Evolutionary conservation across 352 stramenopile species (phyloP).

Genomic region (Phytophthora colocasiae): DNA sequence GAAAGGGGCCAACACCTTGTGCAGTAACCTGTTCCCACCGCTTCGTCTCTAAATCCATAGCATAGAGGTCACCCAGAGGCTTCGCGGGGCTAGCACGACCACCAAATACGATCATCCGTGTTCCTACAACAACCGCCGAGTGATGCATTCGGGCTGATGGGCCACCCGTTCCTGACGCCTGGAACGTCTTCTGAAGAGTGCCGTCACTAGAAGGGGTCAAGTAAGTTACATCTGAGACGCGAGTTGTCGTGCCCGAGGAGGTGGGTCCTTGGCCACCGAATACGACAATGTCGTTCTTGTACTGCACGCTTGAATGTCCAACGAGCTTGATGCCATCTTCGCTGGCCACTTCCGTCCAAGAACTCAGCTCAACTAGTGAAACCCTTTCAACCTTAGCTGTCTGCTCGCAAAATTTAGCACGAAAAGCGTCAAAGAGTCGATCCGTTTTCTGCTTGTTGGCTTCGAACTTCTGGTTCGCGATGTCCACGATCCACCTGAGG

Average conservation of each 20-base stretch:
- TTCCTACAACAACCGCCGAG: slow-evolving; percentile 58
- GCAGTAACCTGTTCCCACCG: slow-evolving; percentile 48
- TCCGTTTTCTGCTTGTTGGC: slow-evolving; percentile 80
- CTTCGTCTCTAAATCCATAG: slow-evolving; percentile 57
- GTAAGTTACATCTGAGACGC: slow-evolving; percentile 60
- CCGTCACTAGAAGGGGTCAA: slow-evolving; percentile 28
- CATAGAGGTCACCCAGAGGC: slow-evolving; percentile 70
- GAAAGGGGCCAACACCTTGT: slow-evolving; percentile 40
- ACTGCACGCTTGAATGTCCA: slow-evolving; percentile 68
- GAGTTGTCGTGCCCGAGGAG: slow-evolving; percentile 61
- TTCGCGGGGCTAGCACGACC: slow-evolving; percentile 76
- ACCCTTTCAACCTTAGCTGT: neutral
- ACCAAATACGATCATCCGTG: slow-evolving; percentile 83
- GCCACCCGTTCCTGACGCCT: slow-evolving; percentile 18
- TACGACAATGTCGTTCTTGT: slow-evolving; percentile 54
- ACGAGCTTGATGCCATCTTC: slow-evolving; percentile 57
- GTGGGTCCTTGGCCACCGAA: slow-evolving; percentile 78
- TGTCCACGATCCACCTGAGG: slow-evolving; percentile 74
- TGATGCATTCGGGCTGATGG: slow-evolving; percentile 80
- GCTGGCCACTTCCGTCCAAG: slow-evolving; percentile 26
- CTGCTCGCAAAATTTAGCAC: slow-evolving; percentile 47
- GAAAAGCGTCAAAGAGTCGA: slow-evolving; percentile 68
- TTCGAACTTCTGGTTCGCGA: slow-evolving; percentile 90
- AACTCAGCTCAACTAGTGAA: slow-evolving; percentile 29
- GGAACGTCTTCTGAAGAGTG: slow-evolving; percentile 41